phyloP scores from a whole-genome alignment of 495 filamentous ascomycete genomes.

The Podospora tetraspora region DNA sequence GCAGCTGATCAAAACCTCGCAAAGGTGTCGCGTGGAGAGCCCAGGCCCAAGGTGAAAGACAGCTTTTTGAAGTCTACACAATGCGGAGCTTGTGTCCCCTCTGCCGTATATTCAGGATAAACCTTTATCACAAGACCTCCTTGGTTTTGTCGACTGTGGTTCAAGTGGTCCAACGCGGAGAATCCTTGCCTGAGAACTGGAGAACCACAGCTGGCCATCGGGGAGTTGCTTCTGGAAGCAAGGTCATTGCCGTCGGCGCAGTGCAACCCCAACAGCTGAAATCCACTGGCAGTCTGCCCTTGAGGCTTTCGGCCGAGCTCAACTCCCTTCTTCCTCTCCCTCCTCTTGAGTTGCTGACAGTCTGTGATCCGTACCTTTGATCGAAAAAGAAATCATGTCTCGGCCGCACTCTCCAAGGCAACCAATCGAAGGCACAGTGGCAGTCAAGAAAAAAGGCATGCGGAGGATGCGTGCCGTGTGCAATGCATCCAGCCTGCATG shows the following conservation, averaged over 20 bases:
- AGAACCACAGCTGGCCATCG: not conserved
- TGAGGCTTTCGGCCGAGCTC: not conserved
- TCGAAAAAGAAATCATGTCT: slow-evolving; percentile 7
- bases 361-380: not conserved
- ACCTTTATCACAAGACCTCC: not conserved
- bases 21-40: slow-evolving; percentile 2
- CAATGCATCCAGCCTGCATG: slow-evolving; percentile 7
- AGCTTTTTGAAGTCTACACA: too few species aligned
- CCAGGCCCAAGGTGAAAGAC: not conserved
- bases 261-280: not conserved
- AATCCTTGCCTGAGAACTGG: not conserved
- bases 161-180: slow-evolving; percentile 1
- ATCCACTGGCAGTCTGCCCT: not conserved
- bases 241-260: not conserved
- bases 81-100: too few species aligned
- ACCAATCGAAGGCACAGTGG: not conserved
- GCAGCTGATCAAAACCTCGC: slow-evolving; percentile 6
- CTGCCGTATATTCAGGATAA: not conserved
- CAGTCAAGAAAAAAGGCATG: not conserved
- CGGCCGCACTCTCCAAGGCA: not conserved
- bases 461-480: slow-evolving; percentile 6
- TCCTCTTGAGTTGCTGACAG: not conserved
- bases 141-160: not conserved
- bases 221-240: slow-evolving; percentile 15
- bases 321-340: not conserved